Percentiles rank a stretch among this genome's conserved stretches.
Conservation (phyloP, 495 filamentous ascomycete genomes). For the Bathelium albidoporum region DNA sequence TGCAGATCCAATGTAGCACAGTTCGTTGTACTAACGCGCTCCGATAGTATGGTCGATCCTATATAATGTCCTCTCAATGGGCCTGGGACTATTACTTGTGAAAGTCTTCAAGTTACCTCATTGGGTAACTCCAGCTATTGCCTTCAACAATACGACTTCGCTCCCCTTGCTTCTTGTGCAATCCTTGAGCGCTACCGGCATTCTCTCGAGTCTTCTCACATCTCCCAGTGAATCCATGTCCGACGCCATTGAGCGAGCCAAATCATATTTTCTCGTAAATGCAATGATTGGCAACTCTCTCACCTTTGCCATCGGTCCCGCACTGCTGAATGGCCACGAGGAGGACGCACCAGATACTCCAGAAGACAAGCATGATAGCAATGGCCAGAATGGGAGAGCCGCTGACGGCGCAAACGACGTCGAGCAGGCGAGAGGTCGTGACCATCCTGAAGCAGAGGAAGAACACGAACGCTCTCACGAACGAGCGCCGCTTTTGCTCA, state of each 20-base stretch:
- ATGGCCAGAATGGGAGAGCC: conserved; percentile 21
- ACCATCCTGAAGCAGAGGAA: conserved; percentile 18
- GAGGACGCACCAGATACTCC: conserved; percentile 31
- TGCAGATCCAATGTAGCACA: not conserved
- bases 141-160: conserved; percentile 70
- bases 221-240: conserved; percentile 37
- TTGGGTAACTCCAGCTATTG: conserved; percentile 56
- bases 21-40: not conserved
- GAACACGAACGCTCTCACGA: conserved; percentile 35
- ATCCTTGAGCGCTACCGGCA: conserved; percentile 54
- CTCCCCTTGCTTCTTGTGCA: conserved; percentile 60
- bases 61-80: conserved; percentile 47
- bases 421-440: conserved; percentile 10
- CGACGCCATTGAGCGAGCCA: conserved; percentile 51
- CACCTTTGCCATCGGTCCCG: conserved; percentile 56
- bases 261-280: conserved; percentile 60
- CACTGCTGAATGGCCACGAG: conserved; percentile 41
- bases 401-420: conserved; percentile 20
- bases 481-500: conserved; percentile 41
- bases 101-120: conserved; percentile 46
- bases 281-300: conserved; percentile 53
- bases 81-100: conserved; percentile 37
- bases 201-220: conserved; percentile 44
- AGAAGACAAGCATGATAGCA: conserved; percentile 21
- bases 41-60: conserved; percentile 46